Percentiles rank a stretch among this genome's conserved stretches.
Conservation (phyloP, 371 early-diverging fungal species). For the Haplosporangium sp. region DNA sequence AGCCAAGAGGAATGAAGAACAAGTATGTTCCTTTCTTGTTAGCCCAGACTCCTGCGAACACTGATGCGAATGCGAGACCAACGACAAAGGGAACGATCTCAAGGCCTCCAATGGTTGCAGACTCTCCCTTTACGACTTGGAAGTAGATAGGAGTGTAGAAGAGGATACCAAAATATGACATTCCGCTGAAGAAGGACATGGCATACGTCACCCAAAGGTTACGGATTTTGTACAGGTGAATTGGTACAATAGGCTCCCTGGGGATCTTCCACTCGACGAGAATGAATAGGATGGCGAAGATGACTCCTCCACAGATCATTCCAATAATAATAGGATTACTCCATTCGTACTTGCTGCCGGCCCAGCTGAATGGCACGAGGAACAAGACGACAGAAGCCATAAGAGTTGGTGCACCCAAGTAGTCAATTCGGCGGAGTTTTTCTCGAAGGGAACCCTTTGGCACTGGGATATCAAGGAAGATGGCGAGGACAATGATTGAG, state of each 20-base stretch:
- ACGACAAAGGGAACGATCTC: conserved; percentile 58
- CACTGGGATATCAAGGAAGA: conserved; percentile 39
- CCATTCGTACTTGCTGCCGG: conserved; percentile 78
- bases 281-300: conserved; percentile 62
- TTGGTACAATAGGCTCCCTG: conserved; percentile 64
- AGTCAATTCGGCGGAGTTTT: conserved; percentile 51
- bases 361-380: conserved; percentile 76
- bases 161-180: conserved; percentile 73
- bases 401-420: conserved; percentile 23
- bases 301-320: conserved; percentile 60
- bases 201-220: conserved; percentile 74
- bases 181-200: conserved; percentile 77
- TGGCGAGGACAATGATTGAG: conserved; percentile 25
- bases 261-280: conserved; percentile 62
- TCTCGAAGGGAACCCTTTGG: conserved; percentile 16
- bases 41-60: conserved; percentile 56
- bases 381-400: conserved; percentile 61
- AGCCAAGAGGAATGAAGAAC: conserved; percentile 58
- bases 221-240: conserved; percentile 66
- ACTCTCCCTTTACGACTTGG: conserved; percentile 58
- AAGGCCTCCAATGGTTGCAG: conserved; percentile 66
- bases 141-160: conserved; percentile 83
- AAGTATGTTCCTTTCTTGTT: conserved; percentile 49
- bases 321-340: conserved; percentile 68
- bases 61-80: conserved; percentile 39